Conservation (phyloP, 1,284 basidiomycete genomes). For the Meripilus lineatus region DNA sequence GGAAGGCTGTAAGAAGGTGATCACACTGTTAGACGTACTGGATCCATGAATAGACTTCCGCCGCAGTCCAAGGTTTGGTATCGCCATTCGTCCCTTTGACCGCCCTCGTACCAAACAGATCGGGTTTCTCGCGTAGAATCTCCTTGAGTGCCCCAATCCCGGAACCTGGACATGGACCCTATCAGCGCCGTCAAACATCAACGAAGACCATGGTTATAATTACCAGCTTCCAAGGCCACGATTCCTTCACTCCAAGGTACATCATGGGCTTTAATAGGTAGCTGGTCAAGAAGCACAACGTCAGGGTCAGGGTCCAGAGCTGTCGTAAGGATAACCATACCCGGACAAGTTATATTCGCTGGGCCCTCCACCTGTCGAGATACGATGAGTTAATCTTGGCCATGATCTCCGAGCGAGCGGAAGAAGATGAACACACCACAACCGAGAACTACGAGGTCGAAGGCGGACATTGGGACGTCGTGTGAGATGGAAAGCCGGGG, state of each 20-base stretch:
- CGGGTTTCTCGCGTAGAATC: constrained; percentile 46
- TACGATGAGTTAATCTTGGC: background rate
- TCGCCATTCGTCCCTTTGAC: constrained; percentile 10
- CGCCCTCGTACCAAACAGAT: constrained; percentile 40
- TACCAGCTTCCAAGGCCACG: constrained; percentile 71
- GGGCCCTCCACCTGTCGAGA: constrained; percentile 55
- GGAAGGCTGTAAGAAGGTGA: background rate
- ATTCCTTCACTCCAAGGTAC: constrained; percentile 64
- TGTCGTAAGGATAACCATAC: constrained; percentile 42
- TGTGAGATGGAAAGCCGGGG: too few relatives aligned
- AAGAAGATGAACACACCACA: constrained; percentile 33
- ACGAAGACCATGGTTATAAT: constrained; percentile 14
- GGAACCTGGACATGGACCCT: constrained; percentile 44
- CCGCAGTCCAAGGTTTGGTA: constrained; percentile 31
- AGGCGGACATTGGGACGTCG: constrained; percentile 40
- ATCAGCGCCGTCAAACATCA: background rate
- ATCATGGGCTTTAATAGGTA: constrained; percentile 64
- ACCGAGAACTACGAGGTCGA: constrained; percentile 71
- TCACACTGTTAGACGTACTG: constrained; percentile 32
- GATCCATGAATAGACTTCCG: constrained; percentile 56
- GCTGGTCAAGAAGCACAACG: constrained; percentile 31
- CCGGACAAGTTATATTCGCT: constrained; percentile 72
- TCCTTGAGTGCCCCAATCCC: constrained; percentile 60
- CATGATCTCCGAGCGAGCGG: too few relatives aligned
- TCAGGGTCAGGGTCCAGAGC: constrained; percentile 1